Evolutionary conservation across 2,329 filamentous ascomycete genomes (phyloP), one percentile per base, ranked within the genome.

Genomic region (Pyrenophora tritici-repentis): DNA sequence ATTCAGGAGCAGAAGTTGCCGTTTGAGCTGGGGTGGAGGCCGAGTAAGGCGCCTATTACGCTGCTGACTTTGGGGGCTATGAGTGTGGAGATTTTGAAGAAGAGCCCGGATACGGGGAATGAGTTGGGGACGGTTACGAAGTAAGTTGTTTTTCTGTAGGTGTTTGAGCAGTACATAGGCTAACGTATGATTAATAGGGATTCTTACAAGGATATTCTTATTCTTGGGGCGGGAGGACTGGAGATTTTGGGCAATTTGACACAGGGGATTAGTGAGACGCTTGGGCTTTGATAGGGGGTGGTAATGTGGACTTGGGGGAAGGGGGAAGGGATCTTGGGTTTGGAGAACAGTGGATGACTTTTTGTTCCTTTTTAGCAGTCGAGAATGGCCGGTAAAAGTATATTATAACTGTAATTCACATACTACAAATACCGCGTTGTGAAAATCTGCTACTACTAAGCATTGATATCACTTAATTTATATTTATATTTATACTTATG

Each of bases 1-100:
- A 61, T 63, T 13, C 56, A 63, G 47, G 22, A 53, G 17, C 58
- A 63, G 34, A 58, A 46, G 18, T 38, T 63, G 36, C 60, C 60
- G 14, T 57, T 47, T 31, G 42, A 39, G 1, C 14, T 54, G 14
- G 60, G 58, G 0, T 63, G 60, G 60, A 46, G 55, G 18, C 58
- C 60, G 9, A 59, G 58, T 36, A 18, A 37, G 12, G 24, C 33
- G 9, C 55, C 59, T 0, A 56, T 59, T n/a, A 63, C 58, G 6
- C 29, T 63, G 35, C 26, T 18, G 4, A 53, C 38, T 36, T 12
- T 59, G 39, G 60, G 60, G 1, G 32, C n/a, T 2, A 63, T 61
- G 60, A 33, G 59, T 3, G 47, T 41, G 3, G 16, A 55, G 35
- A 17, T 62, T 31, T 37, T 26, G 46, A 43, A 14, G 4, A 31